Evolutionary conservation across 805 yeast species (phyloP), one percentile per base, ranked within the genome.

Genomic region (Metschnikowia borealis): DNA sequence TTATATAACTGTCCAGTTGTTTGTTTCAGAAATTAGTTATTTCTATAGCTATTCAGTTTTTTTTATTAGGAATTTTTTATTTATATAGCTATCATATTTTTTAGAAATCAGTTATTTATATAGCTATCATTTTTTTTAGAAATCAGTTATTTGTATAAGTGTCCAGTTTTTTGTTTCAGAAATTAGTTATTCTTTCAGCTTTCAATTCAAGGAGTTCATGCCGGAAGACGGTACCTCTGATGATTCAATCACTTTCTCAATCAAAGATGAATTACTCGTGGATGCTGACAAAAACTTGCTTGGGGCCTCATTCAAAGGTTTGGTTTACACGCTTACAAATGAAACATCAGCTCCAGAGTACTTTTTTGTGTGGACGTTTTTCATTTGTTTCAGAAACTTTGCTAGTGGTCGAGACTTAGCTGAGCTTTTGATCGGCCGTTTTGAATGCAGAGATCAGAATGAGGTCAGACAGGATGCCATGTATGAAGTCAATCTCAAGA

Each of bases 321-420:
- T 87, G 50, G 79, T 87, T 3, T 78, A 73, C 57, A 73, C 87
- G 21, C 66, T 86, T 45, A 86, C 91, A 0, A 85, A 86, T 64
- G 92, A 86, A 59, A 53, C 67, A 34, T 64, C 76, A 1, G 83
- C 84, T 14, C 85, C 89, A 1, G 87, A 82, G 51, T 81, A 81
- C 50, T 83, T 85, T 60, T 81, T 85, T 52, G 74, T 81, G 2
- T 81, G 94, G 0, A 81, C 94, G 0, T 87, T 90, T 61, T 82
- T 91, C 69, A 71, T 89, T 48, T 84, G 88, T 38, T 89, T 85
- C 69, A 77, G 90, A 58, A 79, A 81, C 49, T 91, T 85, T 66
- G 79, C 90, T 0, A 76, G 74, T 44, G 81, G 91, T 1, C 71
- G 77, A 32, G 88, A 85, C 52, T 70, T 91, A 26, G 72, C 87